Conservation (phyloP, 192 early-diverging fungal genomes). For the Coemansia sp. region DNA sequence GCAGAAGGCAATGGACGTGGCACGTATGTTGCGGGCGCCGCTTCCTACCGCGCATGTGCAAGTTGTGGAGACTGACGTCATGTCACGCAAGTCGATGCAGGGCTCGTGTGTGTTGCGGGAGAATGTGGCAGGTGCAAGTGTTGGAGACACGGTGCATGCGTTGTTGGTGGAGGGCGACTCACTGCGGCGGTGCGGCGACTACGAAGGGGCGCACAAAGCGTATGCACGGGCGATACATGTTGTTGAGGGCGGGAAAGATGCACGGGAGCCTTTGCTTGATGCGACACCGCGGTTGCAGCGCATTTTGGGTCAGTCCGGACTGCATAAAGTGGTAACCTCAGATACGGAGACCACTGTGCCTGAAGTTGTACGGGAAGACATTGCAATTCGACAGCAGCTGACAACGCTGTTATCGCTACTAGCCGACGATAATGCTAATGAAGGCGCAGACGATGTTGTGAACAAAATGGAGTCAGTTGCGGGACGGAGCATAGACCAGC, state of each 20-base stretch:
- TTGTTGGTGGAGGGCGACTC: slow-evolving; percentile 41
- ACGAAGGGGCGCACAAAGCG: slow-evolving; percentile 7
- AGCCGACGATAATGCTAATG: neutral
- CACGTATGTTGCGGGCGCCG: slow-evolving; percentile 24
- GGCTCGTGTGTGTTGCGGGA: slow-evolving; percentile 19
- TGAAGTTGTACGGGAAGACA: slow-evolving; percentile 24
- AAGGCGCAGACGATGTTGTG: neutral
- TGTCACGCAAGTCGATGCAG: slow-evolving; percentile 36
- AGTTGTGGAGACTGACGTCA: slow-evolving; percentile 23
- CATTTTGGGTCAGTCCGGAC: slow-evolving; percentile 6
- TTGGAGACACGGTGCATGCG: neutral
- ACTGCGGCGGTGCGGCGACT: slow-evolving; percentile 23
- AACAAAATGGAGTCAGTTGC: neutral
- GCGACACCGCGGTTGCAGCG: slow-evolving; percentile 19
- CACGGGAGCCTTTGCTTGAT: no score
- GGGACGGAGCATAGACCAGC: slow-evolving; percentile 28
- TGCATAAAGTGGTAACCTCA: no score
- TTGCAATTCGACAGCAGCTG: slow-evolving; percentile 19
- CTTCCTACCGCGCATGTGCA: slow-evolving; percentile 19
- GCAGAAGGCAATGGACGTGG: slow-evolving; percentile 25
- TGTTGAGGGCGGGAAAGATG: slow-evolving; percentile 2
- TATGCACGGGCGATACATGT: slow-evolving; percentile 19
- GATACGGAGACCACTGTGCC: neutral
- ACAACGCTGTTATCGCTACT: slow-evolving; percentile 7
- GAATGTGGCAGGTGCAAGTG: neutral